Percentiles rank a stretch among this genome's conserved stretches.
phyloP scores from a whole-genome alignment of 2,329 filamentous ascomycete species.

The Microcera coccophila region DNA sequence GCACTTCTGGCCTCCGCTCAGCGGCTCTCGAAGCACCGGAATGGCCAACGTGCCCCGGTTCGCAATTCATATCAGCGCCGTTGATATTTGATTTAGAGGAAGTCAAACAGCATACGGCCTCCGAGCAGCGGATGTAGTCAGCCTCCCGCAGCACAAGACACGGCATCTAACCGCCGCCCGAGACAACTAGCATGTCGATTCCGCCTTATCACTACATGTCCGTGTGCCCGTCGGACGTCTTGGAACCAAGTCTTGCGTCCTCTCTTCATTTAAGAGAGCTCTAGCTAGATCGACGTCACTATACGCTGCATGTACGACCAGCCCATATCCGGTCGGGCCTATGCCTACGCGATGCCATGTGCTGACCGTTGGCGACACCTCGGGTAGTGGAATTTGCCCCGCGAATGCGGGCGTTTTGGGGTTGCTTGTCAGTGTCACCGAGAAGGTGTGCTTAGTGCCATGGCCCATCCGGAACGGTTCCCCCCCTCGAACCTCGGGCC shows the following conservation, averaged over 20 bases:
- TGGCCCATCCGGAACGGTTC: constrained; percentile 16
- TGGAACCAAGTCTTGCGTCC: constrained; percentile 17
- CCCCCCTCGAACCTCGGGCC: constrained; percentile 7
- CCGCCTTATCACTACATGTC: not conserved
- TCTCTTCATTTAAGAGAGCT: constrained; percentile 4
- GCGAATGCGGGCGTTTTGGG: not conserved
- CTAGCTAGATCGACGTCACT: constrained; percentile 26
- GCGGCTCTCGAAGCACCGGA: no score
- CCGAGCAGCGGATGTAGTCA: constrained; percentile 5
- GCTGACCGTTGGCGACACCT: constrained; percentile 17
- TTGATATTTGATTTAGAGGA: no score
- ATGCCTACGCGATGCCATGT: constrained; percentile 16
- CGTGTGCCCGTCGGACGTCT: constrained; percentile 16
- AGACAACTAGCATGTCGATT: constrained; percentile 3
- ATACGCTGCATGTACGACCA: constrained; percentile 21
- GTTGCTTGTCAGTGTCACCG: constrained; percentile 9
- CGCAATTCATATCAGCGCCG: no score
- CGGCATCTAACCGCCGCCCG: constrained; percentile 5
- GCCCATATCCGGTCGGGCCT: constrained; percentile 14
- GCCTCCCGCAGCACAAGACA: constrained; percentile 7
- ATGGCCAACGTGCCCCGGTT: no score
- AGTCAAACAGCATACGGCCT: constrained; percentile 6
- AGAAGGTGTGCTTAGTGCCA: constrained; percentile 10
- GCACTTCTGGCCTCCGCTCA: no score
- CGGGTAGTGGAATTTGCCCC: constrained; percentile 11